Conservation (phyloP, 345 rosid genomes). For the Camelina neglecta region DNA sequence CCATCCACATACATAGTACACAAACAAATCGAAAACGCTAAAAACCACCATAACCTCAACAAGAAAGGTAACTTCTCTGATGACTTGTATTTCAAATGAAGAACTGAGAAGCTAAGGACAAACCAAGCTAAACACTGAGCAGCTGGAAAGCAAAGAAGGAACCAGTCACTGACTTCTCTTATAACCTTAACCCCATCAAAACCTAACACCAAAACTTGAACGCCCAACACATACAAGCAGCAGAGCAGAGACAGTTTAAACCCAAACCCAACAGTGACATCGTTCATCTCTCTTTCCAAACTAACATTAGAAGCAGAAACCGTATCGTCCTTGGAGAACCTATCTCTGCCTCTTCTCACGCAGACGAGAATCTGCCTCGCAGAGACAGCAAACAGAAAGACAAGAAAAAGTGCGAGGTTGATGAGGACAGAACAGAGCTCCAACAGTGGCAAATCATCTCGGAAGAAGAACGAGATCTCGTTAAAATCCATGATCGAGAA, state of each 20-base stretch:
- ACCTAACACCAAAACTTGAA: slow-evolving; percentile 73
- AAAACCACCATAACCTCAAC: slow-evolving; percentile 88
- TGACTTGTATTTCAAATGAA: slow-evolving; percentile 79
- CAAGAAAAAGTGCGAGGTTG: slow-evolving; percentile 68
- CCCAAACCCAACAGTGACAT: slow-evolving; percentile 54
- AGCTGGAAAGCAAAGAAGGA: slow-evolving; percentile 62
- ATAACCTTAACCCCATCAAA: slow-evolving; percentile 73
- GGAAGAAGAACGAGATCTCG: slow-evolving; percentile 40
- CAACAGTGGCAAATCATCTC: slow-evolving; percentile 52
- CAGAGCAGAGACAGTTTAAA: slow-evolving; percentile 69
- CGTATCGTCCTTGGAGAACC: slow-evolving; percentile 70
- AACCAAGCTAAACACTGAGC: slow-evolving; percentile 84
- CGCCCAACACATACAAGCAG: slow-evolving; percentile 75
- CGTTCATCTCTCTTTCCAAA: slow-evolving; percentile 57
- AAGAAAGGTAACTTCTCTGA: slow-evolving; percentile 75
- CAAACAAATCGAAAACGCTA: slow-evolving; percentile 73
- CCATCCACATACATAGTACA: slow-evolving; percentile 77
- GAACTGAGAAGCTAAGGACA: slow-evolving; percentile 70
- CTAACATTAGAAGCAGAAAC: slow-evolving; percentile 49
- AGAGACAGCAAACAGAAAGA: slow-evolving; percentile 68
- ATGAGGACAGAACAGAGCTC: slow-evolving; percentile 77
- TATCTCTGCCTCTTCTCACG: slow-evolving; percentile 62
- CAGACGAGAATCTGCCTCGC: slow-evolving; percentile 69
- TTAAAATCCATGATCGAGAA: slow-evolving; percentile 51
- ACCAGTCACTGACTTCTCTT: slow-evolving; percentile 68